Percentiles rank a stretch among this genome's conserved stretches.
Conservation (phyloP, 192 early-diverging fungal species). For the Coemansia biformis region DNA sequence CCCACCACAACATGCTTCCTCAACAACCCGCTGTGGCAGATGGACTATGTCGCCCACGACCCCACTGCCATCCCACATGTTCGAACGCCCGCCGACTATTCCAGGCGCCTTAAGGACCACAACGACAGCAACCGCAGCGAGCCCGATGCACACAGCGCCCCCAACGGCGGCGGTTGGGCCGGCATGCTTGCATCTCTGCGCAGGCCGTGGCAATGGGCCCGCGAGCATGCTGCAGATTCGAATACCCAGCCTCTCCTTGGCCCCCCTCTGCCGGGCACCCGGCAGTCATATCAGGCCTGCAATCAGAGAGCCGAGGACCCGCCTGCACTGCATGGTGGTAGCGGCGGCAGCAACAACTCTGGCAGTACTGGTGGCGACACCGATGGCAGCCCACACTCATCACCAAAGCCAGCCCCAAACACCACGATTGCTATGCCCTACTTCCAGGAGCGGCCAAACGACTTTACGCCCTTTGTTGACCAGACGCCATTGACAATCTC, state of each 20-base stretch:
- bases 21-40: constrained; percentile 51
- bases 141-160: neutral
- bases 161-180: neutral
- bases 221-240: neutral
- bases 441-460: constrained; percentile 38
- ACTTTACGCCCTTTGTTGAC: constrained; percentile 46
- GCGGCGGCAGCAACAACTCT: too few species aligned
- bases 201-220: constrained; percentile 5
- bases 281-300: constrained; percentile 18
- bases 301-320: constrained; percentile 1
- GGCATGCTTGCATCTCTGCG: neutral
- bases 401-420: neutral
- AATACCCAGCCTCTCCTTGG: constrained; percentile 8
- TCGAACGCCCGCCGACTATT: constrained; percentile 14
- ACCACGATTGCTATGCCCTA: constrained; percentile 11
- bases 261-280: neutral
- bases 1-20: constrained; percentile 51
- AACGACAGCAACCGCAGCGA: neutral
- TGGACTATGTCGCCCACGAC: constrained; percentile 38
- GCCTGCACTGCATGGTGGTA: too few species aligned
- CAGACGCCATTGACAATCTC: constrained; percentile 76
- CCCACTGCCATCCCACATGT: constrained; percentile 31
- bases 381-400: neutral
- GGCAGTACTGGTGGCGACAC: too few species aligned
- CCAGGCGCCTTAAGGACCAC: too few species aligned